Evolutionary conservation across 106 monocot genomes (phyloP), one percentile per base, ranked within the genome.

Genomic region (Acorus calamus): DNA sequence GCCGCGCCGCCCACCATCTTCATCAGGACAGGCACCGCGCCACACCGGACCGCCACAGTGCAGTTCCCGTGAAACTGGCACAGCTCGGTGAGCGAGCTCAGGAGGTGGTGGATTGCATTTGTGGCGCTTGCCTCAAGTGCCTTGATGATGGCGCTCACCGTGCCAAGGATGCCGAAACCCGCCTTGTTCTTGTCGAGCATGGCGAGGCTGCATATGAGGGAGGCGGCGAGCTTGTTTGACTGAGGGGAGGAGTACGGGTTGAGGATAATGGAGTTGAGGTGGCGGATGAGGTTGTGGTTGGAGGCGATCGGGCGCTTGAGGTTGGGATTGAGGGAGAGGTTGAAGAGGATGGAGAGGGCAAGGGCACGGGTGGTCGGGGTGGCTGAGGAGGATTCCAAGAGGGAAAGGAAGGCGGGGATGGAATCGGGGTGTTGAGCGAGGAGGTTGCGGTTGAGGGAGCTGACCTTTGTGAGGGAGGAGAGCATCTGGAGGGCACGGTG

Each of bases 171-270:
- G 48, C 71, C 71, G 4, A 77, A 51, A 6, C 13, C 46, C 0
- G 66, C 77, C 61, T 77, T 77, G 77, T 71, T 77, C 55, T 77
- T 77, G 71, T 77, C 71, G 2, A 67, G 62, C 77, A 62, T 67
- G 49, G 77, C 77, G 4, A 78, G 67, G 72, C 77, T 78, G 63
- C 72, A 78, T 55, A 78, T 8, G 5, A 77, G 62, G 52, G 67
- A 71, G 66, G 72, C 70, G 4, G 61, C 72, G 5, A 77, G 51
- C 62, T 62, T 62, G 46, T n/a, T 42, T 2, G 28, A 9, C 3
- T 66, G 55, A 2, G 50, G 12, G 12, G 71, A 72, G 14, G 53
- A 2, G 3, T 28, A 28, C 28, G 66, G 66, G 6, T 54, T 46
- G 71, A 62, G 71, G 51, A 77, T 42, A 49, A 71, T 4, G 60